A percentile compares a stretch with the other conserved stretches of the same genome.
Evolutionary conservation across 2,329 filamentous ascomycete genomes (phyloP).

Genomic region (Fusarium tricinctum): DNA sequence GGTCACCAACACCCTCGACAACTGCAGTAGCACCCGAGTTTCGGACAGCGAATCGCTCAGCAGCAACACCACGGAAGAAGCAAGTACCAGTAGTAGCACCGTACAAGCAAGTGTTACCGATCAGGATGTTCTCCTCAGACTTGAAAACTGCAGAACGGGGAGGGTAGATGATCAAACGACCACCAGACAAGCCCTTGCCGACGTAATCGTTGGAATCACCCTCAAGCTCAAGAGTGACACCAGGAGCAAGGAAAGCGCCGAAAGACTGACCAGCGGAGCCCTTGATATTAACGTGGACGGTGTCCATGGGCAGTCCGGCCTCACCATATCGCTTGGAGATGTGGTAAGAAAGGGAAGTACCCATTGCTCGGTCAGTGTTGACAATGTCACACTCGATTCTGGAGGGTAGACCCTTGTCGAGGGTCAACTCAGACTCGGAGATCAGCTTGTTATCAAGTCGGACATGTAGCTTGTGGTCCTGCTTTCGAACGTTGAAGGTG

Average conservation of each 20-base stretch:
- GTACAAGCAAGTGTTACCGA: slow-evolving; percentile 96
- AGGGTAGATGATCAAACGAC: slow-evolving; percentile 92
- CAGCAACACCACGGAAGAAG: slow-evolving; percentile 97
- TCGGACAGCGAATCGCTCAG: slow-evolving; percentile 95
- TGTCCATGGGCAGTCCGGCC: slow-evolving; percentile 89
- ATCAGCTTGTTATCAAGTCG: slow-evolving; percentile 98
- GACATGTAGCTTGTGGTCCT: slow-evolving; percentile 93
- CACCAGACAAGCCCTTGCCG: slow-evolving; percentile 94
- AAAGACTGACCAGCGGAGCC: slow-evolving; percentile 97
- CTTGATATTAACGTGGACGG: slow-evolving; percentile 96
- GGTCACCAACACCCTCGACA: slow-evolving; percentile 95
- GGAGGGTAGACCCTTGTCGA: slow-evolving; percentile 93
- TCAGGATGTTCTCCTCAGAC: slow-evolving; percentile 93
- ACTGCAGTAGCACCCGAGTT: slow-evolving; percentile 98
- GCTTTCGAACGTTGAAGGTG: slow-evolving; percentile 97
- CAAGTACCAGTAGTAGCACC: slow-evolving; percentile 91
- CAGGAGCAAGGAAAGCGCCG: slow-evolving; percentile 91
- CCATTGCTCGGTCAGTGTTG: slow-evolving; percentile 95
- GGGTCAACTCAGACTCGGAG: slow-evolving; percentile 91
- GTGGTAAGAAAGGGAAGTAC: slow-evolving; percentile 94
- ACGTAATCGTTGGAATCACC: slow-evolving; percentile 98
- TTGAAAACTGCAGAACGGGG: slow-evolving; percentile 92
- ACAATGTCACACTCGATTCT: slow-evolving; percentile 96
- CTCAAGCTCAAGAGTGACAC: slow-evolving; percentile 94
- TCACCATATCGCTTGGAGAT: slow-evolving; percentile 94